phyloP scores from a whole-genome alignment of 345 rosid species.

The Gossypium rotundifolium region DNA sequence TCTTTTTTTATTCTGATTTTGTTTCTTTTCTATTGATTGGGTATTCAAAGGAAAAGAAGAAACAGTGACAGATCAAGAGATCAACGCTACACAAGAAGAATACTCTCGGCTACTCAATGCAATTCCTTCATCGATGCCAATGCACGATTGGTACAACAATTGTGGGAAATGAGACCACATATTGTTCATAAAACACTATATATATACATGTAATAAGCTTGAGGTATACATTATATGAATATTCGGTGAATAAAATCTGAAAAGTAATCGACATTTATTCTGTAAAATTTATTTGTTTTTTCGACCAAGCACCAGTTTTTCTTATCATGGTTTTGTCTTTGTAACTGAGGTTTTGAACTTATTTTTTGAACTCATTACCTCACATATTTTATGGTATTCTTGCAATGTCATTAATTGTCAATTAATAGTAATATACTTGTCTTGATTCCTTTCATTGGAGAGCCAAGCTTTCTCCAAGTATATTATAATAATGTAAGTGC shows the following conservation, averaged over 20 bases:
- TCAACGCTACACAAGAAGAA: conserved; percentile 42
- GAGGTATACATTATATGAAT: background rate
- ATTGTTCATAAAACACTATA: too few relatives aligned
- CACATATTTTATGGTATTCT: background rate
- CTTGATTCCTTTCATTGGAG: background rate
- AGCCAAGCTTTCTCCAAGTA: background rate
- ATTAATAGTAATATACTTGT: background rate
- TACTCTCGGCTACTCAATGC: conserved; percentile 22
- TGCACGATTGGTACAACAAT: conserved; percentile 44
- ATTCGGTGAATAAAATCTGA: background rate
- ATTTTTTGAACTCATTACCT: background rate
- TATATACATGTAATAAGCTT: too few relatives aligned
- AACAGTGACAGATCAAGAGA: conserved; percentile 24
- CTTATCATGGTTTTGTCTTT: too few relatives aligned
- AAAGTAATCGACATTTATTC: background rate
- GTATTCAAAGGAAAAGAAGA: conserved; percentile 37
- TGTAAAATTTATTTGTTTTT: background rate
- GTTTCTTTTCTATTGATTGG: conserved; percentile 6
- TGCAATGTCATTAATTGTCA: background rate
- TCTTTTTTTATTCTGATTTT: background rate
- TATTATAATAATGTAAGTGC: too few relatives aligned
- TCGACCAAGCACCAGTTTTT: too few relatives aligned
- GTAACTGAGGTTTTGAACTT: too few relatives aligned
- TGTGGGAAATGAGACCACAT: conserved; percentile 22
- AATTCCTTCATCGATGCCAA: conserved; percentile 21